Evolutionary conservation across 1,284 basidiomycete species (phyloP).

Genomic region (Wallemia mellicola): DNA sequence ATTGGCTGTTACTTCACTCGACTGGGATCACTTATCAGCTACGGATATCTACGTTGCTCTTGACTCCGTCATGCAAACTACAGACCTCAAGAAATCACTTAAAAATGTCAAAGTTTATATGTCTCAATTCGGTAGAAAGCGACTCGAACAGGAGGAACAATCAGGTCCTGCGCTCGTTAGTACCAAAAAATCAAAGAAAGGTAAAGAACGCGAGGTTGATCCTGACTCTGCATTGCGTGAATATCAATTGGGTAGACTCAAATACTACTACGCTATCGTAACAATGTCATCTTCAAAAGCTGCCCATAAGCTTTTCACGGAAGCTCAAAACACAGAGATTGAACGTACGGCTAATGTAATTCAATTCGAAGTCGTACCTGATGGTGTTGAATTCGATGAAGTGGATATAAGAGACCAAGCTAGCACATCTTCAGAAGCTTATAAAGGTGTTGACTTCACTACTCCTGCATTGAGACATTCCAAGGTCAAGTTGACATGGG

Average conservation of each 20-base stretch:
- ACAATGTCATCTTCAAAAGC: slow-evolving; percentile 55
- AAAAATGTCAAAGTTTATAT: not conserved
- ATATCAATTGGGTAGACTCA: slow-evolving; percentile 81
- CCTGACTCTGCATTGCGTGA: slow-evolving; percentile 30
- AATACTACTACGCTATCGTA: slow-evolving; percentile 88
- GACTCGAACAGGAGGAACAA: not conserved
- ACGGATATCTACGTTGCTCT: slow-evolving; percentile 7
- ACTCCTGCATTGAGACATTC: slow-evolving; percentile 95
- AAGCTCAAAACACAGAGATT: slow-evolving; percentile 81
- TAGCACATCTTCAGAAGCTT: slow-evolving; percentile 31
- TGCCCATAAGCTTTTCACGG: slow-evolving; percentile 50
- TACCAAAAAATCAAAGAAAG: slow-evolving; percentile 15
- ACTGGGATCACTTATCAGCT: slow-evolving; percentile 7
- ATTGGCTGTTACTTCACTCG: slow-evolving; percentile 3
- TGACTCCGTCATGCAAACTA: slow-evolving; percentile 4
- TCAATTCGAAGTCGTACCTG: slow-evolving; percentile 75
- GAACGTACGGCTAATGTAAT: slow-evolving; percentile 92
- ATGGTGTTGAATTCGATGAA: slow-evolving; percentile 66
- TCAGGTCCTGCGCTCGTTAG: not conserved
- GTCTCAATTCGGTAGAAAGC: not conserved
- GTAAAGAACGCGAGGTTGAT: slow-evolving; percentile 47
- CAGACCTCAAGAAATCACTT: slow-evolving; percentile 5
- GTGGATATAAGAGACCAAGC: slow-evolving; percentile 66
- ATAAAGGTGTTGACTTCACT: slow-evolving; percentile 65
- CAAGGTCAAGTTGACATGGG: slow-evolving; percentile 93